Percentiles rank a stretch among this genome's conserved stretches.
Conservation (phyloP, 805 yeast genomes). For the Ogataea minuta region DNA sequence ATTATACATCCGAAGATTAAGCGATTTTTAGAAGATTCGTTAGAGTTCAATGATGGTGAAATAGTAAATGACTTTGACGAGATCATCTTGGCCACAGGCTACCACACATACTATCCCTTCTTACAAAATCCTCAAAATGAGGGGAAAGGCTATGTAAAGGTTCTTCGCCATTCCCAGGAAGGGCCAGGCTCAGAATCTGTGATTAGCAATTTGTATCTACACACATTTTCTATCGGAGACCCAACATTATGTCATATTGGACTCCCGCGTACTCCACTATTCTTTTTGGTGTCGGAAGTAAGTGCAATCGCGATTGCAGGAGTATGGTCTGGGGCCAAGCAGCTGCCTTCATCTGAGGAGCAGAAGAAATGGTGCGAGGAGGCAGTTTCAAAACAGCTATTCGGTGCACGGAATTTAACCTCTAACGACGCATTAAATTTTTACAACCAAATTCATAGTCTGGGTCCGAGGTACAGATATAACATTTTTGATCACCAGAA, state of each 20-base stretch:
- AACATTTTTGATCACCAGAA: background rate
- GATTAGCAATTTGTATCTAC: conserved; percentile 23
- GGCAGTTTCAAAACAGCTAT: background rate
- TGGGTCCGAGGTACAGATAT: conserved; percentile 3
- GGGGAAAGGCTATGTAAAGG: conserved; percentile 6
- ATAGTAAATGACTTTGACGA: conserved; percentile 35
- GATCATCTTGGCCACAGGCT: conserved; percentile 51
- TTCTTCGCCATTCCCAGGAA: conserved; percentile 2
- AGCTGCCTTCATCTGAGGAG: conserved; percentile 3
- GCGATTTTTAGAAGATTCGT: conserved; percentile 35
- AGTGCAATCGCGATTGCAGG: conserved; percentile 57
- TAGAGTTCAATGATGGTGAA: conserved; percentile 34
- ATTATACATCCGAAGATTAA: conserved; percentile 38
- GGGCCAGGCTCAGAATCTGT: conserved; percentile 1
- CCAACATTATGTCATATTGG: conserved; percentile 44
- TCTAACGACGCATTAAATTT: background rate
- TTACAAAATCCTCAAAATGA: conserved; percentile 12
- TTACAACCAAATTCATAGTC: conserved; percentile 1
- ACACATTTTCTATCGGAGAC: conserved; percentile 42
- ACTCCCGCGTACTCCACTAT: conserved; percentile 40
- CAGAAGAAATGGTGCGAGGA: conserved; percentile 14
- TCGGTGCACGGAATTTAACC: background rate
- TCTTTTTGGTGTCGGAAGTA: conserved; percentile 50
- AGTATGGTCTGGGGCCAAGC: conserved; percentile 5
- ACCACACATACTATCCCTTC: conserved; percentile 46